Conservation (phyloP, 73 alveolate genomes). For the Paramecium sexaurelia region DNA sequence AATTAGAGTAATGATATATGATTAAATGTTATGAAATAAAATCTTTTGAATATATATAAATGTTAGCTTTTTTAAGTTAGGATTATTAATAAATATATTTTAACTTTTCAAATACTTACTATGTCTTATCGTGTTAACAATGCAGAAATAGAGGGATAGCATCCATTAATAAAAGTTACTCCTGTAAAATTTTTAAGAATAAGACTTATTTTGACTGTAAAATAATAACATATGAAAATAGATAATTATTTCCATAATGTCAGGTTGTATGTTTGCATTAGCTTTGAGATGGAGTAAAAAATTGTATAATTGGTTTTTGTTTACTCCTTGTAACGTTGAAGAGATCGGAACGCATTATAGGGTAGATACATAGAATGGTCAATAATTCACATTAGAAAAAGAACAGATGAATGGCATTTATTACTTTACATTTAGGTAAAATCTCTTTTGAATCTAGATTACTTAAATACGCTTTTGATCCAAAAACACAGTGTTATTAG, state of each 20-base stretch:
- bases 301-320: background rate
- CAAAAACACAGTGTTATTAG: background rate
- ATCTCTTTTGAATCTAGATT: background rate
- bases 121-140: conserved; percentile 22
- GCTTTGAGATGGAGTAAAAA: conserved; percentile 12
- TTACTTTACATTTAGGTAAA: background rate
- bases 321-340: background rate
- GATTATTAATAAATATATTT: background rate
- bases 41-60: background rate
- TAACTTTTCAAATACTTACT: background rate
- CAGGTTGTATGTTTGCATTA: conserved; percentile 37
- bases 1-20: no score
- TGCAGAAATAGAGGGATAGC: conserved; percentile 50
- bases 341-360: conserved; percentile 16
- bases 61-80: background rate
- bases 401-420: background rate
- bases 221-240: background rate
- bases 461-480: background rate
- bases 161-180: background rate
- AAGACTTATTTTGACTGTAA: conserved; percentile 30
- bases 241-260: background rate
- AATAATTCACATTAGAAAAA: background rate
- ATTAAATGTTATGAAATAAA: no score
- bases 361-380: conserved; percentile 30
- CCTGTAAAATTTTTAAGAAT: conserved; percentile 6